phyloP scores from a whole-genome alignment of 306 rosid species.

The Cucurbita pepo region DNA sequence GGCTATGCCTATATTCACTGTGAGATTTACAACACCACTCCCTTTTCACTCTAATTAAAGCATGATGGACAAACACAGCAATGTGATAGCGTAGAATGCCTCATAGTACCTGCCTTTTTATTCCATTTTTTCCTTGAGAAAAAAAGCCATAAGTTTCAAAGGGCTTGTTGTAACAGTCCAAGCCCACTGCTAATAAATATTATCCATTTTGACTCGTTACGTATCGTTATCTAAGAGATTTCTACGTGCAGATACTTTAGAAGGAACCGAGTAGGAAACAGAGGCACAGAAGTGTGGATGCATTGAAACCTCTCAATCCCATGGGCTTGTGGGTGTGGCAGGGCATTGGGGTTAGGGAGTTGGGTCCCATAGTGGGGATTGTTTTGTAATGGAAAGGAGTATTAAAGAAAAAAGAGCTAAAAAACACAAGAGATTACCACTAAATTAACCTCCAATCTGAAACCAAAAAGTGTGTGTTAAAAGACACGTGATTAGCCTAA shows the following conservation, averaged over 20 bases:
- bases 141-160: too few relatives aligned
- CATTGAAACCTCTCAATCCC: background rate
- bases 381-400: background rate
- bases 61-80: background rate
- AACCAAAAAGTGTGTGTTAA: constrained; percentile 10
- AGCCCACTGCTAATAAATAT: too few relatives aligned
- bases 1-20: background rate
- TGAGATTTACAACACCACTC: background rate
- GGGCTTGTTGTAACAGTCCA: too few relatives aligned
- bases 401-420: background rate
- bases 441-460: constrained; percentile 9
- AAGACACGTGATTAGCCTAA: constrained; percentile 23
- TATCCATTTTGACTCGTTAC: too few relatives aligned
- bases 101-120: background rate
- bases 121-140: background rate
- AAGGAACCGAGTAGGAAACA: background rate
- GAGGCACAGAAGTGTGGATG: background rate
- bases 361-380: background rate
- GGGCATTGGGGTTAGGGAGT: background rate
- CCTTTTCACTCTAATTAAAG: background rate
- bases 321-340: constrained; percentile 2
- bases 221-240: too few relatives aligned
- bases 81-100: background rate
- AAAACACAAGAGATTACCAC: constrained; percentile 4
- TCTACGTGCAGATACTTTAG: too few relatives aligned